phyloP scores from a whole-genome alignment of 1,284 basidiomycete genomes.

The Ceratobasidium sp. region DNA sequence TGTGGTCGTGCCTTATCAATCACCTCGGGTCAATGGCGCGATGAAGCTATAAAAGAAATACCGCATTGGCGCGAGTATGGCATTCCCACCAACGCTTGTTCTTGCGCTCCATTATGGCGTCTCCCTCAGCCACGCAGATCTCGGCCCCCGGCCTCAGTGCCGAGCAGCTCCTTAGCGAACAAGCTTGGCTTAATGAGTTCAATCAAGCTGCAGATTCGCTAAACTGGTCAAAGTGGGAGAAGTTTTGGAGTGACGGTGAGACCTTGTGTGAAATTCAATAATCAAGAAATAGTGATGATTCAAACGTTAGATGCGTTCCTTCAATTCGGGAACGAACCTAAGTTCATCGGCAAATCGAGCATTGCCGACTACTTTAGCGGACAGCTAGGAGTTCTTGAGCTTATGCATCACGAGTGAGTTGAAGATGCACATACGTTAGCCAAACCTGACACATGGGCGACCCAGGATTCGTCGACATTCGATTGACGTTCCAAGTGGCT shows the following conservation, averaged over 20 bases:
- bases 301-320: conserved; percentile 12
- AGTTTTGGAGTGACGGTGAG: conserved; percentile 24
- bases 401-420: conserved; percentile 28
- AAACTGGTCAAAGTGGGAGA: conserved; percentile 25
- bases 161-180: neutral
- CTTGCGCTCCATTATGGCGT: no score
- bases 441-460: neutral
- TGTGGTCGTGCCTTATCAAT: no score
- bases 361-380: conserved; percentile 7
- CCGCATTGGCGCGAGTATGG: no score
- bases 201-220: conserved; percentile 7
- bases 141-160: conserved; percentile 17
- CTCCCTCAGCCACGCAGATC: neutral
- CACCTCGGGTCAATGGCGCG: no score
- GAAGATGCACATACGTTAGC: neutral
- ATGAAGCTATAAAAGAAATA: no score
- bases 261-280: neutral
- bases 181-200: conserved; percentile 13
- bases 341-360: neutral
- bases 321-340: conserved; percentile 20
- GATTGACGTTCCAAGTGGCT: neutral
- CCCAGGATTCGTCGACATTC: conserved; percentile 3
- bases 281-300: neutral
- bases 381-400: neutral
- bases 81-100: no score